phyloP scores from a whole-genome alignment of 352 stramenopile species.

The Phytophthora crassamura region DNA sequence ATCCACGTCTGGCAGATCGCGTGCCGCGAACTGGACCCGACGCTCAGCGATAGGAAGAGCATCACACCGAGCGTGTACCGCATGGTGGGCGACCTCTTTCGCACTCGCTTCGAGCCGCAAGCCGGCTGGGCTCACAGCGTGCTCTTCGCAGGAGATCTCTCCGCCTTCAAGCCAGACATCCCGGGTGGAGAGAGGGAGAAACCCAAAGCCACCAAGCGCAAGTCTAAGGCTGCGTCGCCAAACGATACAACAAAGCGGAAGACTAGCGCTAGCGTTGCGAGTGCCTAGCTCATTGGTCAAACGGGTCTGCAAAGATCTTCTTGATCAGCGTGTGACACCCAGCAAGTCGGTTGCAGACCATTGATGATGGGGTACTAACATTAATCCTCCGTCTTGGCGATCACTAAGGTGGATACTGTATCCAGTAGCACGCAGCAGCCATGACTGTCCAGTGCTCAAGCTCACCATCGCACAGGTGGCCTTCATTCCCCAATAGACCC shows the following conservation, averaged over 20 bases:
- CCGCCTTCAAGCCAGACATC: constrained; percentile 43
- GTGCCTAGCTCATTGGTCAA: not conserved
- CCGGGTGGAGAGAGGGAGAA: constrained; percentile 31
- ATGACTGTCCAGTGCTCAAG: constrained; percentile 13
- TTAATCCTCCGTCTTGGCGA: constrained; percentile 10
- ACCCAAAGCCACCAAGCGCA: constrained; percentile 19
- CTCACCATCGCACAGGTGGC: not conserved
- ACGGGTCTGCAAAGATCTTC: not conserved
- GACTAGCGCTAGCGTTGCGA: not conserved
- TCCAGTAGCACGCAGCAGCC: constrained; percentile 33
- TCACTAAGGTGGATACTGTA: constrained; percentile 27
- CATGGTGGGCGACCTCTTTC: constrained; percentile 94
- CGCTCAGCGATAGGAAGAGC: constrained; percentile 61
- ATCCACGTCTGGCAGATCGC: constrained; percentile 97
- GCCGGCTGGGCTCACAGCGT: constrained; percentile 94
- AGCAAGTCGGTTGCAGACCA: constrained; percentile 10
- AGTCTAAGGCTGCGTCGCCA: constrained; percentile 1
- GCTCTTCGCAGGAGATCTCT: constrained; percentile 61
- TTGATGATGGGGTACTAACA: constrained; percentile 25
- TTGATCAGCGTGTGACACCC: constrained; percentile 10
- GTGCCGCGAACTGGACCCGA: constrained; percentile 78
- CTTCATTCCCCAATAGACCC: constrained; percentile 15
- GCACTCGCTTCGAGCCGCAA: constrained; percentile 85
- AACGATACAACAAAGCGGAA: constrained; percentile 18
- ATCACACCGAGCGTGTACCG: constrained; percentile 89